A percentile compares a stretch with the other conserved stretches of the same genome.
These are phyloP conservation scores for Aegle marmelos DNA, from an alignment of 345 rosid genomes.

Conservation along the genomic window DNA sequence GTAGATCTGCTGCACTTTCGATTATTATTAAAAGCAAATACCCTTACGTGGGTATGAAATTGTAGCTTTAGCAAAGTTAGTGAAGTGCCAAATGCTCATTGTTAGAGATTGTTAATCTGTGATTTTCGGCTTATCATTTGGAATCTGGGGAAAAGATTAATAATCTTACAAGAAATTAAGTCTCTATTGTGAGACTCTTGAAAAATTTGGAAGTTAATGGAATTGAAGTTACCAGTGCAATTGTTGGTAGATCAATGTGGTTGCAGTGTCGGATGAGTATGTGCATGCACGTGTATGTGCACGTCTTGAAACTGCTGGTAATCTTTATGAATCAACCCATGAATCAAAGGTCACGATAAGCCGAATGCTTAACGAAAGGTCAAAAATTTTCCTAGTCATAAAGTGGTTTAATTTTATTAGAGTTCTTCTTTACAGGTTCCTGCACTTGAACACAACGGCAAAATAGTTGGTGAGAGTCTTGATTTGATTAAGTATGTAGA, in stretches of 20 bases:
- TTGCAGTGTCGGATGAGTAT: background rate
- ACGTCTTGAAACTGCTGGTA: background rate
- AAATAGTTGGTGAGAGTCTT: conserved; percentile 82
- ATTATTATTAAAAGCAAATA: no score
- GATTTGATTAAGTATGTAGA: conserved; percentile 76
- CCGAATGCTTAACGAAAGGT: no score
- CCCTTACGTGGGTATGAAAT: background rate
- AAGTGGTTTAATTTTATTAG: background rate
- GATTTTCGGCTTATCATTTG: background rate
- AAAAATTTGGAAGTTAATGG: no score
- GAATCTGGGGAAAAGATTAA: background rate
- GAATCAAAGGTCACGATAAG: background rate
- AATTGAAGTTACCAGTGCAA: no score
- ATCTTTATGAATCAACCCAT: background rate
- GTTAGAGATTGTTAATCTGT: background rate
- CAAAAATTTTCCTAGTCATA: no score
- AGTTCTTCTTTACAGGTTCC: conserved; percentile 55
- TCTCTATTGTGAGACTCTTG: no score
- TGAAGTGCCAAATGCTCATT: background rate
- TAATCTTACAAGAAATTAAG: background rate
- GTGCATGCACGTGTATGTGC: background rate
- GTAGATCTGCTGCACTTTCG: background rate
- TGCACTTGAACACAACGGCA: conserved; percentile 86
- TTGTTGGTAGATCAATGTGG: background rate
- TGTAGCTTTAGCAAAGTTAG: background rate